phyloP scores from a whole-genome alignment of 768 basidiomycete genomes.

The Auricularia sp. region DNA sequence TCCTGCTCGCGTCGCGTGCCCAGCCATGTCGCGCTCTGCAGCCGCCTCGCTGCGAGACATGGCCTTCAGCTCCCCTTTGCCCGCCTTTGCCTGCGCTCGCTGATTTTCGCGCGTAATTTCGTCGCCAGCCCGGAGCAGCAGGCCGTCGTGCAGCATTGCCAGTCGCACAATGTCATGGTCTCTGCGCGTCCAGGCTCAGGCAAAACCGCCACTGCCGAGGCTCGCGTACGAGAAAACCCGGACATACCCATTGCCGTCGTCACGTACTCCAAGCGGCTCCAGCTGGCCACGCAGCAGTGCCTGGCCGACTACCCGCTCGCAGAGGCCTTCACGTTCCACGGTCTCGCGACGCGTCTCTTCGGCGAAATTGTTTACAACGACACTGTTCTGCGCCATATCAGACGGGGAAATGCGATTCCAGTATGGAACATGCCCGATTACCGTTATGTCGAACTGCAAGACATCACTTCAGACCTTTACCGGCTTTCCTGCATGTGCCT shows the following conservation, averaged over 20 bases:
- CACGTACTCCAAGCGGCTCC: constrained; percentile 6
- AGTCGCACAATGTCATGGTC: constrained; percentile 3
- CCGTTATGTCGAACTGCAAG: constrained; percentile 4
- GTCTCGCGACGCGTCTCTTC: constrained; percentile 4
- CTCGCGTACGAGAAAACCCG: not conserved
- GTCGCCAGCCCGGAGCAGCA: not conserved
- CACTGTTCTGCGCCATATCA: not conserved
- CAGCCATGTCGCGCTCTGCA: not conserved
- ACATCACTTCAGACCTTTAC: constrained; percentile 1
- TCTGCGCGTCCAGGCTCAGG: constrained; percentile 6
- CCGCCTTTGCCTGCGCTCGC: not conserved
- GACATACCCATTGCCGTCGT: not conserved
- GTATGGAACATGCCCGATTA: constrained; percentile 1
- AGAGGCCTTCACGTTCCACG: constrained; percentile 7
- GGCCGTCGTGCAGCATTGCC: not conserved
- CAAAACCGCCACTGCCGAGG: constrained; percentile 5
- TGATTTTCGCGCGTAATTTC: not conserved
- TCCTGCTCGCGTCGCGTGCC: not conserved
- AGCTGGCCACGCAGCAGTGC: not conserved
- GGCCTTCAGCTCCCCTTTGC: not conserved
- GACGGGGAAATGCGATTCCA: not conserved
- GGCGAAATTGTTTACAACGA: constrained; percentile 1
- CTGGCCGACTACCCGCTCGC: not conserved
- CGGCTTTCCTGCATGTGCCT: constrained; percentile 4
- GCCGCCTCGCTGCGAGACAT: not conserved